These are phyloP conservation scores for Marasmius fiardii DNA, from an alignment of 1,284 basidiomycete genomes.

Conservation along the genomic window DNA sequence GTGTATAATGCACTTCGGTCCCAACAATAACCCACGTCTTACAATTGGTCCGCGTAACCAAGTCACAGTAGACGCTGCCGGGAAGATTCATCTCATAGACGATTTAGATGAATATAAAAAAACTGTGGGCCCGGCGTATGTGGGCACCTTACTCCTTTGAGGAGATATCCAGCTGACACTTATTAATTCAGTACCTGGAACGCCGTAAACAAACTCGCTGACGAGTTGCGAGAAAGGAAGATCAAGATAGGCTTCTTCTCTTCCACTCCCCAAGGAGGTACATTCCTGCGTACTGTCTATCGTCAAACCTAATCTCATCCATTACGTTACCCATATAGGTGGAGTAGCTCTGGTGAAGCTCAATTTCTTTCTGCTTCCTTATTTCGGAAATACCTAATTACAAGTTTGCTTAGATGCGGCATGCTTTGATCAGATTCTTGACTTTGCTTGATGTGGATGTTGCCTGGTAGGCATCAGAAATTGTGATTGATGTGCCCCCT, in stretches of 20 bases:
- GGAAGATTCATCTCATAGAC: conserved; percentile 77
- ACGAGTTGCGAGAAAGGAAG: conserved; percentile 79
- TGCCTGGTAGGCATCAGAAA: conserved; percentile 61
- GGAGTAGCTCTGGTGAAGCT: conserved; percentile 81
- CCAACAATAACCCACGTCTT: conserved; percentile 75
- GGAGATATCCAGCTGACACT: not conserved
- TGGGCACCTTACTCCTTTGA: not conserved
- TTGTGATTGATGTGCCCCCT: not conserved
- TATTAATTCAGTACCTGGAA: conserved; percentile 59
- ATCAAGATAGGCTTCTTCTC: conserved; percentile 87
- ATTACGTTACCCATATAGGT: conserved; percentile 41
- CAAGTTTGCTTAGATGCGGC: conserved; percentile 67
- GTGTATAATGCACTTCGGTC: conserved; percentile 76
- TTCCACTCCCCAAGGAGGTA: conserved; percentile 86
- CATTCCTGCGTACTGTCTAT: conserved; percentile 18
- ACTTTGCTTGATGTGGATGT: conserved; percentile 74
- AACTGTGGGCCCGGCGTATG: conserved; percentile 55
- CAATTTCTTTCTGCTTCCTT: conserved; percentile 12
- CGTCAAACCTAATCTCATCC: conserved; percentile 8
- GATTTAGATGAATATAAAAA: conserved; percentile 70
- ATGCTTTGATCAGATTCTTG: conserved; percentile 83
- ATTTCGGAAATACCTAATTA: conserved; percentile 14
- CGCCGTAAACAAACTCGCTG: conserved; percentile 72
- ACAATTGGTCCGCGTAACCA: conserved; percentile 77
- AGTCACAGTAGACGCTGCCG: conserved; percentile 74